phyloP scores from a whole-genome alignment of 352 stramenopile genomes.

The Globisporangium cederbergense region DNA sequence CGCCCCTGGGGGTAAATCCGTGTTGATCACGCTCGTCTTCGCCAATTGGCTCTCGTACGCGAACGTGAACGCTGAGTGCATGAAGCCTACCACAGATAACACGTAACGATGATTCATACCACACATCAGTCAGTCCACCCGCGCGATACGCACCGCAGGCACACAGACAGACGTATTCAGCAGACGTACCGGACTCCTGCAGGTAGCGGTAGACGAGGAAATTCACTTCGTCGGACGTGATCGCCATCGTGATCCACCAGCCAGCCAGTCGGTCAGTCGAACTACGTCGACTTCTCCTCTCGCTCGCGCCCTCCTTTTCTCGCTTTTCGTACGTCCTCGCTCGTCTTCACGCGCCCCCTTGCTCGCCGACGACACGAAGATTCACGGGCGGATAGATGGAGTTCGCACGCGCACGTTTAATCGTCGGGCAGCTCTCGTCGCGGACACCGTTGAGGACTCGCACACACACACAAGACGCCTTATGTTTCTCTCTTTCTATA shows the following conservation, averaged over 20 bases:
- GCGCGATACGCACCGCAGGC: background rate
- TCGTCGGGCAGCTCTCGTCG: background rate
- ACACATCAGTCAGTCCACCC: background rate
- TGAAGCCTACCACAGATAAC: conserved; percentile 68
- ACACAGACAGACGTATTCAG: background rate
- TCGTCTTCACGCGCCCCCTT: background rate
- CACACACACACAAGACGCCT: background rate
- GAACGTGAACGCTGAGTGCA: conserved; percentile 98
- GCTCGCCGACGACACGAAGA: background rate
- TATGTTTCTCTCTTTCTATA: background rate
- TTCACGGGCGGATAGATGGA: background rate
- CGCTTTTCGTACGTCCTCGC: background rate
- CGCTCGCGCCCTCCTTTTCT: background rate
- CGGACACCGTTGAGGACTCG: background rate
- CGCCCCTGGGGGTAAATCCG: conserved; percentile 93
- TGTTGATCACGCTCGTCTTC: conserved; percentile 91
- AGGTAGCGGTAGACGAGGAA: conserved; percentile 98
- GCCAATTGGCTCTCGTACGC: conserved; percentile 96
- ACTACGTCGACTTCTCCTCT: background rate
- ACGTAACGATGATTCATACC: background rate
- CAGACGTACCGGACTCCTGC: conserved; percentile 89
- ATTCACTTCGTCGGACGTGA: conserved; percentile 97
- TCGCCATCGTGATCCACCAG: conserved; percentile 55
- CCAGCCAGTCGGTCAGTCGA: background rate
- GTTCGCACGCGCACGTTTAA: background rate